Conservation (phyloP, 176 grass and related monocot genomes). For the Luzula sylvatica region DNA sequence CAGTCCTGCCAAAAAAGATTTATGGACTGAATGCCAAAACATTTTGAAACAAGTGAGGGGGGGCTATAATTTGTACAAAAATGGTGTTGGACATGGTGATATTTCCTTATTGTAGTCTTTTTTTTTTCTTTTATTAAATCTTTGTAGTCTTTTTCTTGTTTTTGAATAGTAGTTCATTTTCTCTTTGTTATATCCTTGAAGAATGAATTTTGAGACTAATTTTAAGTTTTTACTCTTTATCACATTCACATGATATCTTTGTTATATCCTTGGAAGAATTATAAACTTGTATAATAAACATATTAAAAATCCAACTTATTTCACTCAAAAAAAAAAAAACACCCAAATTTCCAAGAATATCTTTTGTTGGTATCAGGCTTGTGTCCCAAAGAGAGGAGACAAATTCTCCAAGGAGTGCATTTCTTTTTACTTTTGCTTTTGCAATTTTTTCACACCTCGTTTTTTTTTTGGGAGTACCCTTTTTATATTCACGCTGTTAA, state of each 20-base stretch:
- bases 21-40: conserved; percentile 38
- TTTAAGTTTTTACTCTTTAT: too few relatives aligned
- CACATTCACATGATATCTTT: too few relatives aligned
- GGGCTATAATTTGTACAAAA: too few relatives aligned
- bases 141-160: too few relatives aligned
- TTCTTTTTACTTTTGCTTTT: background rate
- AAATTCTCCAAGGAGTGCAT: conserved; percentile 7
- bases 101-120: conserved; percentile 24
- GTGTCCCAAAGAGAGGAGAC: conserved; percentile 22
- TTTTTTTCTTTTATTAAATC: conserved; percentile 16
- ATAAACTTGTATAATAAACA: too few relatives aligned
- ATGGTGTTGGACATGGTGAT: conserved; percentile 24
- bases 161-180: too few relatives aligned
- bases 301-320: too few relatives aligned
- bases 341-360: background rate
- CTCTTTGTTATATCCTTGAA: too few relatives aligned
- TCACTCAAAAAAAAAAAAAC: too few relatives aligned
- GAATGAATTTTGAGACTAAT: too few relatives aligned
- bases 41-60: conserved; percentile 16
- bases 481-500: conserved; percentile 42
- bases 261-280: too few relatives aligned
- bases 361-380: background rate
- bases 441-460: too few relatives aligned
- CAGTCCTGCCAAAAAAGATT: conserved; percentile 56
- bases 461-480: background rate